A percentile compares a stretch with the other conserved stretches of the same genome.
Conservation (phyloP, 768 basidiomycete species). For the Tulasnella sp. region DNA sequence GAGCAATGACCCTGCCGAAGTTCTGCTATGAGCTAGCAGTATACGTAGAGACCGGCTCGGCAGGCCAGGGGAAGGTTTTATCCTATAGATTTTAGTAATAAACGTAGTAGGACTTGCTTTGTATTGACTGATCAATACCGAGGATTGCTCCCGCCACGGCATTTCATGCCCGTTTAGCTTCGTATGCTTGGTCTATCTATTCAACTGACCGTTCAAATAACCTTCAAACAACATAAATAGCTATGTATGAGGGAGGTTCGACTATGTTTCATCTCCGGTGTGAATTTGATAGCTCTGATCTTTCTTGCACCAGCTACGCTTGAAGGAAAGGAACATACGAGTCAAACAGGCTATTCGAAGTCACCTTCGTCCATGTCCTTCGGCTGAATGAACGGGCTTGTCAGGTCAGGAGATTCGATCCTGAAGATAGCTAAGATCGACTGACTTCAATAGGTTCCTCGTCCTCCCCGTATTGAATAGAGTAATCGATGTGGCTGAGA, state of each 20-base stretch:
- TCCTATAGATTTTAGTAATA: too few relatives aligned
- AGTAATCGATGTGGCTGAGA: conserved; percentile 92
- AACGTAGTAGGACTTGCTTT: background rate
- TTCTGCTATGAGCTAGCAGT: background rate
- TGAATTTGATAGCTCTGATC: too few relatives aligned
- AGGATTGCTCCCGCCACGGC: background rate
- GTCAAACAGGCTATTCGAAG: conserved; percentile 38
- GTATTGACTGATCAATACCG: too few relatives aligned
- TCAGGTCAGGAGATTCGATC: conserved; percentile 10
- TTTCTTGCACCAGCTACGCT: too few relatives aligned
- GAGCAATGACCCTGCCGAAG: background rate
- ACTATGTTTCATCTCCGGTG: background rate
- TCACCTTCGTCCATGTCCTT: conserved; percentile 91
- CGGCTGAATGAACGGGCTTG: conserved; percentile 43
- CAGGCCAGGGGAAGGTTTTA: too few relatives aligned
- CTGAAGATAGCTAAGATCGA: conserved; percentile 8
- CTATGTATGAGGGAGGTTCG: background rate
- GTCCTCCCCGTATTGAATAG: conserved; percentile 98
- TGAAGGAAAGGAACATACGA: background rate
- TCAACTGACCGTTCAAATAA: background rate
- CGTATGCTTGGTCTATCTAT: background rate
- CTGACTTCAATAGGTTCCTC: conserved; percentile 92
- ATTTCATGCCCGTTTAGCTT: background rate
- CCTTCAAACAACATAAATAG: background rate
- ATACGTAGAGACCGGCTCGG: background rate